Evolutionary conservation across 169 alveolate species (phyloP), one percentile per base, ranked within the genome.

Genomic region (Eimeria brunetti): DNA sequence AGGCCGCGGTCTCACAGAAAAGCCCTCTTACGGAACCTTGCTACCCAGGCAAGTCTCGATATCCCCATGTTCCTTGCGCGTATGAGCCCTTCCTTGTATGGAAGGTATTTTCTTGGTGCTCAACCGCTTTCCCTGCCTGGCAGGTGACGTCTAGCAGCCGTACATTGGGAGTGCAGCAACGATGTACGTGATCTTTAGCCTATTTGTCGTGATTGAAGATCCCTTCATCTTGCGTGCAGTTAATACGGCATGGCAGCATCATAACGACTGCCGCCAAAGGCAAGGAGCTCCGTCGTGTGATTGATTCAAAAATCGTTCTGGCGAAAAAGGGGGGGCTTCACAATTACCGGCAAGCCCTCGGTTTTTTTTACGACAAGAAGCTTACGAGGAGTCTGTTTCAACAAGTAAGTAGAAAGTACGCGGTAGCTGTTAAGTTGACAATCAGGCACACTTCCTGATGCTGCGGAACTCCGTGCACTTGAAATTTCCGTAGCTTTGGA

Each of bases 291-390:
- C 49, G 92, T 14, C 88, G 94, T 11, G 64, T 85, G 22, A 88
- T 88, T n/a, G 96, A 94, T 90, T 60, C 91, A 53, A 49, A 86
- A 56, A 20, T 94, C 9, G n/a, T 84, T 58, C 73, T 94, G 56
- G 95, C 95, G 33, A 94, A 94, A 38, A 73, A 81, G 44, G 93
- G 93, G 41, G 83, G 93, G 1, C 95, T 94, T 20, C 96, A 94
- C 83, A 89, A 88, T 9, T 88, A 85, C 86, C 91, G 96, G 36
- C 95, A 88, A 60, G 96, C 96, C 27, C 95, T 94, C 64, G 95
- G 95, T 1, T 88, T 60, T 33, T 58, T 94, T 62, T 94, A 94
- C 92, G 96, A 94, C 69, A 94, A 94, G 75, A 44, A 76, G 20
- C 95, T 94, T 49, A 76, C 90, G 16, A 71, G 93, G 67, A 81